phyloP scores from a whole-genome alignment of 805 yeast genomes.

The Saccharomycopsis sp. region DNA sequence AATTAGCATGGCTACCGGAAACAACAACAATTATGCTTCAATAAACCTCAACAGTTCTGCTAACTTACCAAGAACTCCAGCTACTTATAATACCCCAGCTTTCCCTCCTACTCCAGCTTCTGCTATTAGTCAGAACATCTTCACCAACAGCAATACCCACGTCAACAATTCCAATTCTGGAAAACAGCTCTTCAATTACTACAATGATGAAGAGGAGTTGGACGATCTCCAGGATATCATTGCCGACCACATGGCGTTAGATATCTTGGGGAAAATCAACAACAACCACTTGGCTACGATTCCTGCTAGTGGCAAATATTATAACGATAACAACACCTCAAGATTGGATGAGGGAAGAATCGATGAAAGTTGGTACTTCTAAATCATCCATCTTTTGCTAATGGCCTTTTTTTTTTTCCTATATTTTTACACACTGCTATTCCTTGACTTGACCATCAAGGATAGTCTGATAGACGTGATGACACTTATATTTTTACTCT shows the following conservation, averaged over 20 bases:
- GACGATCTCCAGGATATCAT: slow-evolving; percentile 1
- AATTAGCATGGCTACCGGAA: slow-evolving; percentile 6
- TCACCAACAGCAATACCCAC: not conserved
- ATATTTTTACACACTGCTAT: not conserved
- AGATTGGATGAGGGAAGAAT: not conserved
- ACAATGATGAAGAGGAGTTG: not conserved
- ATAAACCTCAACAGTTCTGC: not conserved
- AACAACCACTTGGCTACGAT: not conserved
- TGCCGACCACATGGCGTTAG: slow-evolving; percentile 1
- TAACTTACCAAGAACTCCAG: slow-evolving; percentile 5
- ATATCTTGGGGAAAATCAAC: not conserved
- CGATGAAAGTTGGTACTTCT: not conserved
- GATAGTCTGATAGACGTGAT: not conserved
- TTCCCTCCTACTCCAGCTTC: not conserved
- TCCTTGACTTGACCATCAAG: not conserved
- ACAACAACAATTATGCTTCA: not conserved
- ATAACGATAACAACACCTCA: not conserved
- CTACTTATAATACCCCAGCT: not conserved
- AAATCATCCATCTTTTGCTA: not conserved
- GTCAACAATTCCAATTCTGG: not conserved
- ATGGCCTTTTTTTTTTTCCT: not conserved
- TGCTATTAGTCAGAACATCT: not conserved
- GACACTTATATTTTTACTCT: not conserved
- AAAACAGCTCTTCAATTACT: not conserved
- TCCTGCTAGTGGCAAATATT: not conserved